A percentile compares a stretch with the other conserved stretches of the same genome.
phyloP scores from a whole-genome alignment of 176 grass and related monocot genomes.

The Ampelocalamus luodianensis region DNA sequence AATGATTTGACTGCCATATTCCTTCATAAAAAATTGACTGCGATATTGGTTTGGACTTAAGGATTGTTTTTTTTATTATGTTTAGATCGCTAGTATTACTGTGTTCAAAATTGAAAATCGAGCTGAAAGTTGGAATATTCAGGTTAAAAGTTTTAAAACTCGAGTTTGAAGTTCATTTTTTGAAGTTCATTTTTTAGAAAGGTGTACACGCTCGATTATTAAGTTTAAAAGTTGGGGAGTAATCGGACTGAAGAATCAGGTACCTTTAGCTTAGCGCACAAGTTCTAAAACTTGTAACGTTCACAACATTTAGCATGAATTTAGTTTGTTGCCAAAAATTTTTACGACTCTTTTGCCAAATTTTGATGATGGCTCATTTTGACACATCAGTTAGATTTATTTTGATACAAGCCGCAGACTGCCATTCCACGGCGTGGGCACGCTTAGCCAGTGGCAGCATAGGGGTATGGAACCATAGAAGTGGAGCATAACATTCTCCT shows the following conservation, averaged over 20 bases:
- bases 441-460: not conserved
- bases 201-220: not conserved
- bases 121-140: too few relatives aligned
- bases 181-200: too few relatives aligned
- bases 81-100: not conserved
- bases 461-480: not conserved
- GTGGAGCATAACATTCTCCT: not conserved
- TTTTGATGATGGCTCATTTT: not conserved
- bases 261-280: not conserved
- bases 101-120: not conserved
- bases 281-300: not conserved
- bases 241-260: not conserved
- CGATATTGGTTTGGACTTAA: too few relatives aligned
- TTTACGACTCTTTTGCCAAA: not conserved
- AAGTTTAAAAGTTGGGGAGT: not conserved
- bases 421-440: not conserved
- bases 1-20: too few relatives aligned
- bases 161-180: too few relatives aligned
- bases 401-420: not conserved
- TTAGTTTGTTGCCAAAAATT: not conserved
- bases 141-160: too few relatives aligned
- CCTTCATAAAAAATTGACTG: too few relatives aligned
- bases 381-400: not conserved
- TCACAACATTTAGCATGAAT: not conserved
- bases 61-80: too few relatives aligned